These are phyloP conservation scores for Astrothelium macrocarpum DNA, from an alignment of 495 filamentous ascomycete species.

Conservation along the genomic window DNA sequence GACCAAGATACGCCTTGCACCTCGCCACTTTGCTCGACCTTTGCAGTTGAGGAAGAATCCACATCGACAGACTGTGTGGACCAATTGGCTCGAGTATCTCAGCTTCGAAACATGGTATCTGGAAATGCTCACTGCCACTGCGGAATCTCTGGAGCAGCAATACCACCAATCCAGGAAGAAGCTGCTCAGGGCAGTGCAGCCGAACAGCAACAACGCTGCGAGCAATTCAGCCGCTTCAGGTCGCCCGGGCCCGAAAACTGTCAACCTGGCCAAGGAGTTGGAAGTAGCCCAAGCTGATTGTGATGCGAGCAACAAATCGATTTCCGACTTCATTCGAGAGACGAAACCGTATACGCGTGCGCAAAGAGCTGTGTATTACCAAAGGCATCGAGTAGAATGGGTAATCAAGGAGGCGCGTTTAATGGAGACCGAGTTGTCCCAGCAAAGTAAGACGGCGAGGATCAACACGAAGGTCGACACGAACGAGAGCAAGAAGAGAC, in stretches of 20 bases:
- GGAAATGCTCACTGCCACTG: not conserved
- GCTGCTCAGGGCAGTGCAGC: not conserved
- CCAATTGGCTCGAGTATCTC: conserved; percentile 25
- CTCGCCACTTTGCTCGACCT: conserved; percentile 9
- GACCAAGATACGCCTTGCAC: conserved; percentile 9
- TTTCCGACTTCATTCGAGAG: not conserved
- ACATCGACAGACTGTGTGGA: conserved; percentile 10
- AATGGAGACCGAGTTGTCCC: not conserved
- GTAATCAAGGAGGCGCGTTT: not conserved
- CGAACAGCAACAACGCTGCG: not conserved
- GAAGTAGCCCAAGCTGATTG: not conserved
- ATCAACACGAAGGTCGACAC: no score
- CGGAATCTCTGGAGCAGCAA: not conserved
- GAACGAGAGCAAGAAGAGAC: not conserved
- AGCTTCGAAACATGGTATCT: conserved; percentile 16
- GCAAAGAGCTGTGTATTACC: not conserved
- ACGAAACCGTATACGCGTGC: not conserved
- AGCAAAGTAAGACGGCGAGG: not conserved
- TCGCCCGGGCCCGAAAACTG: not conserved
- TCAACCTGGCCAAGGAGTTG: not conserved
- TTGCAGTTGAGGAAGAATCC: conserved; percentile 18
- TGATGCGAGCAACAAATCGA: not conserved
- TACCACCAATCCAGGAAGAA: not conserved
- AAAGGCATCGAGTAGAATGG: not conserved
- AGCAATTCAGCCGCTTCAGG: not conserved